Evolutionary conservation across 83 land plant species (phyloP).

Genomic region (Picea engelmannii): DNA sequence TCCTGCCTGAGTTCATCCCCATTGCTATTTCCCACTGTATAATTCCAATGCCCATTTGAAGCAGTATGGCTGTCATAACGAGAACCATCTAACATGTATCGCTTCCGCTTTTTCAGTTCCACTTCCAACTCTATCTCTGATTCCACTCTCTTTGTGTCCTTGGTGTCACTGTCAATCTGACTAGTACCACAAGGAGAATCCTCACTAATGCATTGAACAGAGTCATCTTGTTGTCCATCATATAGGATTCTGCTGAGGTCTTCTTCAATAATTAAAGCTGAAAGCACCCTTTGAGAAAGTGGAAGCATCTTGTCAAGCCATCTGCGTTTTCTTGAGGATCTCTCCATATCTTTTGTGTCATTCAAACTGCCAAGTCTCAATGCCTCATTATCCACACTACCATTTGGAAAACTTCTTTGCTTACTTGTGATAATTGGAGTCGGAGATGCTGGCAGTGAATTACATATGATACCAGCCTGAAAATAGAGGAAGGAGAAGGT

Average conservation of each 20-base stretch:
- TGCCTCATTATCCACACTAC: conserved; percentile 23
- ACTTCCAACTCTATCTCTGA: conserved; percentile 38
- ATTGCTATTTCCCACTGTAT: not conserved
- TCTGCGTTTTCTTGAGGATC: conserved; percentile 28
- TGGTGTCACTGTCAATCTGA: conserved; percentile 31
- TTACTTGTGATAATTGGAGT: conserved; percentile 16
- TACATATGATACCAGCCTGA: conserved; percentile 14
- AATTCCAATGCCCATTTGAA: conserved; percentile 41
- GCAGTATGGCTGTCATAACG: conserved; percentile 29
- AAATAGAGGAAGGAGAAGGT: conserved; percentile 4
- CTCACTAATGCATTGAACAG: conserved; percentile 17
- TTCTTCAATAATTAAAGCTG: conserved; percentile 81
- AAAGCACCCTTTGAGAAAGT: conserved; percentile 82
- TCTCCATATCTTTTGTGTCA: conserved; percentile 19
- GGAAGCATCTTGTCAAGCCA: conserved; percentile 53
- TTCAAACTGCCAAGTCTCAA: conserved; percentile 12
- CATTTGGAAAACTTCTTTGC: conserved; percentile 28
- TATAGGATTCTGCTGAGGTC: conserved; percentile 19
- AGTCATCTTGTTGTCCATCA: conserved; percentile 21
- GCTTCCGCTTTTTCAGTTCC: conserved; percentile 31
- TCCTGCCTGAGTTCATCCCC: conserved; percentile 7
- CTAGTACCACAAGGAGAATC: conserved; percentile 21
- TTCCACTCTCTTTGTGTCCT: conserved; percentile 31
- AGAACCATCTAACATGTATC: conserved; percentile 16
- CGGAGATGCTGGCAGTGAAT: not conserved